These are phyloP conservation scores for Fomitopsis serialis DNA, from an alignment of 768 basidiomycete genomes.

Conservation along the genomic window DNA sequence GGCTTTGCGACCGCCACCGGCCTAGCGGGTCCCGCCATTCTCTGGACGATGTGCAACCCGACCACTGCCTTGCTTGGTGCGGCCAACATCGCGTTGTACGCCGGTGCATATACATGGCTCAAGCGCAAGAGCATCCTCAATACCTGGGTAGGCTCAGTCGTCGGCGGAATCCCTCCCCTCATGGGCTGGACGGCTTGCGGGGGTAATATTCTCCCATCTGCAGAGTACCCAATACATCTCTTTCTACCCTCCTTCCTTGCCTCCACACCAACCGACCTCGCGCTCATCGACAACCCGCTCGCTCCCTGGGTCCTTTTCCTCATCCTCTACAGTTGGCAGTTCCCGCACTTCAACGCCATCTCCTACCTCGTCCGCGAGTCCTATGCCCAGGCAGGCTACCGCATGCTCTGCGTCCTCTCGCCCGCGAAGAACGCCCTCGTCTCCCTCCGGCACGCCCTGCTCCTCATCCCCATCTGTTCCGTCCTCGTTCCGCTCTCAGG, in stretches of 20 bases:
- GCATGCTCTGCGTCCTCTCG: constrained; percentile 82
- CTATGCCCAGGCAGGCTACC: constrained; percentile 91
- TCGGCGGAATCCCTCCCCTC: constrained; percentile 88
- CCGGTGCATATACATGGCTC: constrained; percentile 87
- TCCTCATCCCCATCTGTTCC: constrained; percentile 75
- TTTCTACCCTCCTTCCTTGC: constrained; percentile 61
- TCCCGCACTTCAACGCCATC: constrained; percentile 96
- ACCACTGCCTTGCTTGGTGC: constrained; percentile 80
- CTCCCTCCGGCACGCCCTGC: constrained; percentile 72
- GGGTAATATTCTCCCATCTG: constrained; percentile 64
- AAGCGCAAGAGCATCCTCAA: constrained; percentile 80
- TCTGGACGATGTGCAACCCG: constrained; percentile 82
- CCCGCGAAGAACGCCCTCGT: constrained; percentile 82
- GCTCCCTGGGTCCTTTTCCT: constrained; percentile 76
- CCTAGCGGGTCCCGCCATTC: constrained; percentile 66
- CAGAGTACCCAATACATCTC: constrained; percentile 49
- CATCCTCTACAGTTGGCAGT: constrained; percentile 94
- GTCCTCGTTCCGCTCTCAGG: constrained; percentile 84
- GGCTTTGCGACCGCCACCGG: constrained; percentile 77
- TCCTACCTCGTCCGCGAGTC: constrained; percentile 80
- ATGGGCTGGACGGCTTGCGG: constrained; percentile 99
- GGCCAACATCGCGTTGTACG: constrained; percentile 84
- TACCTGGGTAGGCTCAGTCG: constrained; percentile 93
- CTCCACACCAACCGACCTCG: constrained; percentile 30
- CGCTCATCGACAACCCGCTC: constrained; percentile 63